Percentiles rank a stretch among this genome's conserved stretches.
Conservation (phyloP, 2,329 filamentous ascomycete species). For the Phialemoniopsis sp. region DNA sequence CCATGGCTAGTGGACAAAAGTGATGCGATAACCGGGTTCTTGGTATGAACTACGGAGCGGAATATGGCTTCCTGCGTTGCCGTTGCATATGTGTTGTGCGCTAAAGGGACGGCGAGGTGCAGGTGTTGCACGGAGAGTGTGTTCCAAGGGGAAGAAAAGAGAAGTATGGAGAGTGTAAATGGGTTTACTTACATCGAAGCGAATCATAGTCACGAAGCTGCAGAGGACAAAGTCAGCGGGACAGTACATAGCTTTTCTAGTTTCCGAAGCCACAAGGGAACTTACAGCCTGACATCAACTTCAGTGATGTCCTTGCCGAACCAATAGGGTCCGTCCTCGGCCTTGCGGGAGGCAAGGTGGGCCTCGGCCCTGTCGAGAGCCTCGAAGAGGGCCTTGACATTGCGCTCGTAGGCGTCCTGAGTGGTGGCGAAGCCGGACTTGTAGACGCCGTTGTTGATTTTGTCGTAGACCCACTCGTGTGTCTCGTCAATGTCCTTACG, state of each 20-base stretch:
- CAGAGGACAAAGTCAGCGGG: neutral
- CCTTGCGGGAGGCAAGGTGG: conserved; percentile 45
- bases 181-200: conserved; percentile 54
- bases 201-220: conserved; percentile 64
- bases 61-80: no score
- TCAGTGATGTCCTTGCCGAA: conserved; percentile 76
- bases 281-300: conserved; percentile 69
- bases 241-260: neutral
- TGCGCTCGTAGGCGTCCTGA: conserved; percentile 75
- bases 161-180: neutral
- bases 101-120: no score
- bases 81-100: no score
- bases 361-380: conserved; percentile 73
- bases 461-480: conserved; percentile 76
- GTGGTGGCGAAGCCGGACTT: conserved; percentile 81
- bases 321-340: conserved; percentile 58
- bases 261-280: conserved; percentile 8
- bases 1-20: conserved; percentile 10
- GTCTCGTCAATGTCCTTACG: conserved; percentile 67
- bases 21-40: neutral
- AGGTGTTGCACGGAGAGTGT: no score
- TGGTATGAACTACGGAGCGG: no score
- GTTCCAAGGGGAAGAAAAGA: neutral
- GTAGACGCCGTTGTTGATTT: conserved; percentile 69
- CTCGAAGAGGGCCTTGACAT: conserved; percentile 67